phyloP scores from a whole-genome alignment of 106 monocot genomes.

The Ottelia alismoides region DNA sequence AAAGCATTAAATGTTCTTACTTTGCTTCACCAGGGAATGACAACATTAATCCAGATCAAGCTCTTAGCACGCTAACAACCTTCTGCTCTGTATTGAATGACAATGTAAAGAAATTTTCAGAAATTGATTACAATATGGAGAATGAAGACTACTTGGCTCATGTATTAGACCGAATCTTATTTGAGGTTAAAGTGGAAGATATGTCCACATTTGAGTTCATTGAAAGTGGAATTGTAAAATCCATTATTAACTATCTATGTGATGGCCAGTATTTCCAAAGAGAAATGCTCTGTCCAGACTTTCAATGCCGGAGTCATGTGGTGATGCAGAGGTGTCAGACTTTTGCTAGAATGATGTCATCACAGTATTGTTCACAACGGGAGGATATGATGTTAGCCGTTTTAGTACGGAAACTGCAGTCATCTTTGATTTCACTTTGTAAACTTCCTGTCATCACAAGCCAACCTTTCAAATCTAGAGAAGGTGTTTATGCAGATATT shows the following conservation, averaged over 20 bases:
- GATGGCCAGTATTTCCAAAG: conserved; percentile 47
- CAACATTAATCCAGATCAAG: conserved; percentile 30
- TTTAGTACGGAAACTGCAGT: conserved; percentile 61
- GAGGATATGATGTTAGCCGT: conserved; percentile 32
- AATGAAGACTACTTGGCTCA: conserved; percentile 61
- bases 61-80: conserved; percentile 52
- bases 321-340: conserved; percentile 53
- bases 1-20: conserved; percentile 40
- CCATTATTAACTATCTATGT: conserved; percentile 54
- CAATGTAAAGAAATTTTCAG: conserved; percentile 14
- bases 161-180: conserved; percentile 45
- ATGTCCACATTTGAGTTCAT: conserved; percentile 90
- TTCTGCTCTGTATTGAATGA: conserved; percentile 54
- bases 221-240: conserved; percentile 69
- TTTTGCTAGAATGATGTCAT: conserved; percentile 35
- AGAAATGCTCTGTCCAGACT: neutral
- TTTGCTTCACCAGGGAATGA: conserved; percentile 26
- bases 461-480: conserved; percentile 30
- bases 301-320: too few relatives aligned
- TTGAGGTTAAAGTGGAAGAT: conserved; percentile 38
- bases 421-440: conserved; percentile 62
- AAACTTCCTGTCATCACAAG: conserved; percentile 67
- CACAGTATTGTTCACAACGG: conserved; percentile 14
- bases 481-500: conserved; percentile 39
- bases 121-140: neutral